Evolutionary conservation across 306 rosid genomes (phyloP).

Genomic region (Cyclanthera cordifolia): DNA sequence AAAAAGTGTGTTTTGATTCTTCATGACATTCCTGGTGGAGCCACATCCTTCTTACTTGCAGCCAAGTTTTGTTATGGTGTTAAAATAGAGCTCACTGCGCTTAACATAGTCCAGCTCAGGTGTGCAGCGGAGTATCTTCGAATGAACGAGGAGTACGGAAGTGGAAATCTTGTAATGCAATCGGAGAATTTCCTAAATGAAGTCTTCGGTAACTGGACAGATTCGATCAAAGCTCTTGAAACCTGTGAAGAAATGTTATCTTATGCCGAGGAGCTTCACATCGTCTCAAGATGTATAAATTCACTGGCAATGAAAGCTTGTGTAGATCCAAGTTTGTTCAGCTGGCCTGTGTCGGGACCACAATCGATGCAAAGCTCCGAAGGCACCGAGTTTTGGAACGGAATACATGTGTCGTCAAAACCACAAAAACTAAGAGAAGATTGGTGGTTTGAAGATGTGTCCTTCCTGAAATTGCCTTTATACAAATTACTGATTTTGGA

Average conservation of each 20-base stretch:
- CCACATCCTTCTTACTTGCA: conserved; percentile 44
- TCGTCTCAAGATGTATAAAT: conserved; percentile 57
- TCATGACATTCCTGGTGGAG: conserved; percentile 74
- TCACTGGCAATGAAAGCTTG: conserved; percentile 65
- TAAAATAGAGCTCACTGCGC: conserved; percentile 58
- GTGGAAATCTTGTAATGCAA: conserved; percentile 52
- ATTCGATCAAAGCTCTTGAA: conserved; percentile 60
- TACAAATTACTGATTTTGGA: conserved; percentile 51
- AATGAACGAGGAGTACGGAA: conserved; percentile 73
- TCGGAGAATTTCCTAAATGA: conserved; percentile 56
- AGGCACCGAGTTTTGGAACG: conserved; percentile 52
- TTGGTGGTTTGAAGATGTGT: conserved; percentile 84
- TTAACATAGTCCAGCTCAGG: conserved; percentile 50
- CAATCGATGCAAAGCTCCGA: conserved; percentile 32
- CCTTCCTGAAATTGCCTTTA: conserved; percentile 40
- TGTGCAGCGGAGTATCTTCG: conserved; percentile 67
- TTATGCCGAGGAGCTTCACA: conserved; percentile 68
- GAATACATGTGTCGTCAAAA: conserved; percentile 35
- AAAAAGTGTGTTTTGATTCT: conserved; percentile 43
- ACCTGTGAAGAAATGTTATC: conserved; percentile 57
- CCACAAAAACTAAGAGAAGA: conserved; percentile 40
- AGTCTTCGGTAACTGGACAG: conserved; percentile 58
- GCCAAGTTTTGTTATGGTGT: conserved; percentile 85
- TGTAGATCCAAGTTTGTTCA: conserved; percentile 51
- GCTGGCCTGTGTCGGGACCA: conserved; percentile 36